phyloP scores from a whole-genome alignment of 495 filamentous ascomycete species.

The Darksidea phi region DNA sequence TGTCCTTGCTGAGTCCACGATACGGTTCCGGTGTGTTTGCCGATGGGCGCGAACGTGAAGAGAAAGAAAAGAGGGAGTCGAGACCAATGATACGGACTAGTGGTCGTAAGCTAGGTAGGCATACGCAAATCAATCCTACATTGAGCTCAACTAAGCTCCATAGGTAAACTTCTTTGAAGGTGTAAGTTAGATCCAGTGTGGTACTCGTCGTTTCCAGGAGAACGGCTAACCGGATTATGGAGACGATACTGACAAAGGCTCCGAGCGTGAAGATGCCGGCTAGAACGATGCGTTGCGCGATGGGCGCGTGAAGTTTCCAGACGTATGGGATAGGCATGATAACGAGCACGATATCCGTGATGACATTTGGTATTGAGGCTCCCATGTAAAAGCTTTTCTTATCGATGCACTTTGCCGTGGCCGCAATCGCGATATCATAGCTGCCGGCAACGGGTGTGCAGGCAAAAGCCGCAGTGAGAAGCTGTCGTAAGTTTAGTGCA shows the following conservation, averaged over 20 bases:
- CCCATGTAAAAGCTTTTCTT: constrained; percentile 12
- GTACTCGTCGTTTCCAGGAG: constrained; percentile 16
- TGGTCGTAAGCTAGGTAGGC: constrained; percentile 14
- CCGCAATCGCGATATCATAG: constrained; percentile 14
- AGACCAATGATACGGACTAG: constrained; percentile 2
- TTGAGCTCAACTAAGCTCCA: constrained; percentile 22
- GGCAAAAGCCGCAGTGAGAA: constrained; percentile 10
- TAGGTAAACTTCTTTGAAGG: constrained; percentile 19
- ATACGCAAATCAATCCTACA: constrained; percentile 17
- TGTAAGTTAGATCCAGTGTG: constrained; percentile 16
- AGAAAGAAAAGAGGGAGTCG: constrained; percentile 17
- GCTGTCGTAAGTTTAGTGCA: constrained; percentile 5
- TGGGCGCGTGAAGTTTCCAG: constrained; percentile 15
- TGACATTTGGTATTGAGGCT: constrained; percentile 17
- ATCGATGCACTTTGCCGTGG: constrained; percentile 7
- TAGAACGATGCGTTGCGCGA: constrained; percentile 21
- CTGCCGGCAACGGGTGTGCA: constrained; percentile 8
- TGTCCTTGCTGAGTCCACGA: no score
- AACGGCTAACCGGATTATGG: constrained; percentile 10
- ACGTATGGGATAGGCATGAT: constrained; percentile 25
- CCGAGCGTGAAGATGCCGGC: constrained; percentile 21
- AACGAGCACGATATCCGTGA: constrained; percentile 11
- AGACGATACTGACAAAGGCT: constrained; percentile 20
- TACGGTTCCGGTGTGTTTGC: no score
- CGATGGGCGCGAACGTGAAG: constrained; percentile 6